phyloP scores from a whole-genome alignment of 257 asterid genomes.

The Orobanche coerulescens region DNA sequence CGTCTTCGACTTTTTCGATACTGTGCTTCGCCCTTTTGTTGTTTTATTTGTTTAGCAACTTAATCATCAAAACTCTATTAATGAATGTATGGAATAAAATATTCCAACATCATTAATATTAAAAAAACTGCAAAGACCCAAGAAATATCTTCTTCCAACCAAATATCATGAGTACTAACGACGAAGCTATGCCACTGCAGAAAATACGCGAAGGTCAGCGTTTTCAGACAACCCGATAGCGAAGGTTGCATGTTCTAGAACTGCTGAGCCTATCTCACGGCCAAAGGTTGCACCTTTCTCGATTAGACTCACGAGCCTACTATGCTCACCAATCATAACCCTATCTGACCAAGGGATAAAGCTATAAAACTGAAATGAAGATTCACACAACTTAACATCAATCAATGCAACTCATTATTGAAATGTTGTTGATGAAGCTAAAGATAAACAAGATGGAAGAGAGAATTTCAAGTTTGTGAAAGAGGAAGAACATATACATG shows the following conservation, averaged over 20 bases:
- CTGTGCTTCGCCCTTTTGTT: no score
- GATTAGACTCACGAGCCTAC: background rate
- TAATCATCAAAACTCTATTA: no score
- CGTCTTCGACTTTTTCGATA: no score
- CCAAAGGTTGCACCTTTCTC: background rate
- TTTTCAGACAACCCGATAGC: background rate
- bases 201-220: background rate
- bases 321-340: background rate
- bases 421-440: background rate
- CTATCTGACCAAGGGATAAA: background rate
- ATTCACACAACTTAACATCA: background rate
- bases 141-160: background rate
- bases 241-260: background rate
- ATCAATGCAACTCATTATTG: background rate
- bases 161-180: background rate
- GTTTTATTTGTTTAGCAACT: no score
- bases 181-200: background rate
- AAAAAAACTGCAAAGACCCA: background rate
- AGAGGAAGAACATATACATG: background rate
- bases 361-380: background rate
- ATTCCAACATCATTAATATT: no score
- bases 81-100: no score
- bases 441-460: background rate
- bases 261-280: background rate
- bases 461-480: background rate